Base-by-base conservation (phyloP, 2,329 filamentous ascomycete genomes). In the Talaromyces sp. region DNA sequence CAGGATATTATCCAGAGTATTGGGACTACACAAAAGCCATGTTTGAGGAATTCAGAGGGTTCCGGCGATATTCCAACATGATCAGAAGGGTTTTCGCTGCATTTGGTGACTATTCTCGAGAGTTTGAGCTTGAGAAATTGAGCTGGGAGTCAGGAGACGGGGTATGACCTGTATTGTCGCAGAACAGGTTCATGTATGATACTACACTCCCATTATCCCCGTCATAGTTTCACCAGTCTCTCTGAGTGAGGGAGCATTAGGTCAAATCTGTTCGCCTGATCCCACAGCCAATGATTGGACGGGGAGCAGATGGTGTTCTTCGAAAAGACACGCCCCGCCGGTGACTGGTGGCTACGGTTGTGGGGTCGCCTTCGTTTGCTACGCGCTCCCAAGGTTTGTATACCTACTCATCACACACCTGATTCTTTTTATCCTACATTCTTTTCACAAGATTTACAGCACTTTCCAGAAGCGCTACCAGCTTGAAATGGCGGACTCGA, bases 21-120 rank as follows among this genome's bases (percentile, higher is more conserved):
- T 58, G 56, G 56, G 56, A 58, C 31, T 58, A 58, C 44, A 58
- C 56, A 9, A 44, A 28, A 8, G 23, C 56, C 14, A 44, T 18
- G n/a, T 21, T 44, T 18, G 40, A 48, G 23, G 44, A 8, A 48
- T 28, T 48, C 11, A 48, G 44, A 48, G 44, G 21, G 8, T 48
- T 48, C 11, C 11, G 23, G 21, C 44, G 44, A 28, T 48, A 48
- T 28, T 16, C 44, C 14, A n/a, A 28, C 1, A 48, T 48, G 21
- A 16, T 48, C 4, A 28, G 23, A 28, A 16, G 16, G 7, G 23
- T 28, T 28, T 25, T 48, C 44, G 44, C 44, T 3, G 44, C 14
- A 25, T 48, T 48, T 28, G 44, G 44, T 28, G 44, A 48, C 16
- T 48, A 48, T 28, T 48, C 44, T 16, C 44, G 21, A 16, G 21